These are phyloP conservation scores for Sporothrix pallida DNA, from an alignment of 2,329 filamentous ascomycete species.

Conservation along the genomic window DNA sequence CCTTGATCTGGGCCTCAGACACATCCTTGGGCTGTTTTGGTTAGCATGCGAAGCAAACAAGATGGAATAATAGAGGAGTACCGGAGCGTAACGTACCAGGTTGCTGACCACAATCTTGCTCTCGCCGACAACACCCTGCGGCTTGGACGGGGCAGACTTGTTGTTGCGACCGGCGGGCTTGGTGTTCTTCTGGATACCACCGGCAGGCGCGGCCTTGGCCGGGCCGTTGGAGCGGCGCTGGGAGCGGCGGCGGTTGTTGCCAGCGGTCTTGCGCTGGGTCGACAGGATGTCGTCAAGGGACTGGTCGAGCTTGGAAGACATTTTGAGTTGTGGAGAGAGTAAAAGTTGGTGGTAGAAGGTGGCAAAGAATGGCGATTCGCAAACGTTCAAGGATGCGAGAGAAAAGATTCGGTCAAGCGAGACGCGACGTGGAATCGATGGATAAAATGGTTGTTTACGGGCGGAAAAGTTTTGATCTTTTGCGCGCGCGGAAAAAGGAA, in stretches of 20 bases:
- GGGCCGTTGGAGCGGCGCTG: conserved; percentile 60
- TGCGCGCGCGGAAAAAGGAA: conserved; percentile 10
- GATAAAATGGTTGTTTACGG: conserved; percentile 23
- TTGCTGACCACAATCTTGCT: conserved; percentile 99
- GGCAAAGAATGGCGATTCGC: conserved; percentile 11
- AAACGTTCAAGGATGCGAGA: conserved; percentile 3
- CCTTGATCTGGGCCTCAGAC: conserved; percentile 97
- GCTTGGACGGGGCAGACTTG: conserved; percentile 69
- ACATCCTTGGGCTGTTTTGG: conserved; percentile 83
- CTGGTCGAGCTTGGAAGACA: conserved; percentile 96
- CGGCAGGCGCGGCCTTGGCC: conserved; percentile 71
- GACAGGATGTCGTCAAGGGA: conserved; percentile 97
- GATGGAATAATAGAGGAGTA: too few species aligned
- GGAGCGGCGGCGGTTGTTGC: conserved; percentile 54
- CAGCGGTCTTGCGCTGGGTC: conserved; percentile 67
- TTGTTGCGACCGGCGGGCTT: conserved; percentile 65
- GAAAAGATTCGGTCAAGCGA: neutral
- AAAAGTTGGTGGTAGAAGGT: neutral
- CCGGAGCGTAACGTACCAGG: conserved; percentile 69
- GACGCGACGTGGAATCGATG: conserved; percentile 20
- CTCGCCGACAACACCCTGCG: conserved; percentile 67
- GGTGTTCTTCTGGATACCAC: conserved; percentile 82
- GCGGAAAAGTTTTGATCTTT: conserved; percentile 13
- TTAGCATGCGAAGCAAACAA: too few species aligned
- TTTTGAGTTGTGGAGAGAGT: conserved; percentile 52